Evolutionary conservation across 805 yeast genomes (phyloP).

Genomic region (Pichia sporocuriosa): DNA sequence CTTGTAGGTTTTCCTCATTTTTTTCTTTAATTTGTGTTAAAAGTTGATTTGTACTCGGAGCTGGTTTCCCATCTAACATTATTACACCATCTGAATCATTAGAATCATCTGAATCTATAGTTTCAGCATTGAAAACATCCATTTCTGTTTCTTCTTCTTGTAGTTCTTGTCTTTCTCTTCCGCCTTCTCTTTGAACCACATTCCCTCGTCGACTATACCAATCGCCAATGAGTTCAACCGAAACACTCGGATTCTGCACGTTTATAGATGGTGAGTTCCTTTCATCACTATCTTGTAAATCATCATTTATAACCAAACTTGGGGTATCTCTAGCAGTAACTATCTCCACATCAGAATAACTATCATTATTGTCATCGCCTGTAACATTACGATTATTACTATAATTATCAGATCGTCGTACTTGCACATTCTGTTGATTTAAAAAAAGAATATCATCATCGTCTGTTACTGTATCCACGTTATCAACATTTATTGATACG

Average conservation of each 20-base stretch:
- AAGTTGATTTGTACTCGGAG: constrained; percentile 19
- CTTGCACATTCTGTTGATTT: too few species aligned
- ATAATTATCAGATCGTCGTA: too few species aligned
- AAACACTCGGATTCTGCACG: constrained; percentile 3
- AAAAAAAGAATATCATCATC: too few species aligned
- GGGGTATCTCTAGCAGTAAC: constrained; percentile 1
- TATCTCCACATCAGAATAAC: constrained; percentile 4
- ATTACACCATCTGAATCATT: constrained; percentile 28
- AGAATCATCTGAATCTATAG: constrained; percentile 6
- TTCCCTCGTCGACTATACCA: too few species aligned
- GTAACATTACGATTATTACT: too few species aligned
- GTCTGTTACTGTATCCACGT: too few species aligned
- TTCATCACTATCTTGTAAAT: not conserved
- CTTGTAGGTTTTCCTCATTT: constrained; percentile 5
- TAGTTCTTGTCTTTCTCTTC: not conserved
- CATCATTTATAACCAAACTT: too few species aligned
- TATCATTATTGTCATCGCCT: not conserved
- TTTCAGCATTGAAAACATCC: not conserved
- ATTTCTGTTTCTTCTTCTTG: not conserved
- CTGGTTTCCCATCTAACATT: constrained; percentile 15
- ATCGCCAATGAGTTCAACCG: constrained; percentile 5
- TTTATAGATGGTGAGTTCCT: too few species aligned
- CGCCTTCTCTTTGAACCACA: not conserved
- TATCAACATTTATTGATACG: too few species aligned
- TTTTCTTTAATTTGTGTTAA: constrained; percentile 32